These are phyloP conservation scores for Eragrostis curvula DNA, from an alignment of 176 grass and related monocot species.

Conservation along the genomic window DNA sequence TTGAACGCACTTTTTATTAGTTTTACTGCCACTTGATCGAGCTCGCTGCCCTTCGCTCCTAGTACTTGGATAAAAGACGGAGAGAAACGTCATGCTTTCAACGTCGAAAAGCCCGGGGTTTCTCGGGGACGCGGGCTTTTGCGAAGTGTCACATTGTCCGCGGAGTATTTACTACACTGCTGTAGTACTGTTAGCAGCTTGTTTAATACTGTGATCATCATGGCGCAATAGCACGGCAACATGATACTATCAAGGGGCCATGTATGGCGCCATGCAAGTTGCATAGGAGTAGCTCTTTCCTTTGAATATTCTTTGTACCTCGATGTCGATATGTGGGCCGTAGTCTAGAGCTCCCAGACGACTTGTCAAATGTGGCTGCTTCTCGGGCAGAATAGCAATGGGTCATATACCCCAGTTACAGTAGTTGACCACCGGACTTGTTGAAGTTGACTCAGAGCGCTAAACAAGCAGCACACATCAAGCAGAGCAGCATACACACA, in stretches of 20 bases:
- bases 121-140: not conserved
- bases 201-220: too few species aligned
- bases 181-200: not conserved
- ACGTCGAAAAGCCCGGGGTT: not conserved
- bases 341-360: not conserved
- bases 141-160: constrained; percentile 16
- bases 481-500: too few species aligned
- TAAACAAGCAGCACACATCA: too few species aligned
- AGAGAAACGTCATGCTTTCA: not conserved
- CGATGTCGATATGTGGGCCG: not conserved
- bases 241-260: too few species aligned
- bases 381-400: too few species aligned
- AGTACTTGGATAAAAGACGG: too few species aligned
- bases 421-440: not conserved
- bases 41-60: not conserved
- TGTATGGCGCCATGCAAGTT: too few species aligned
- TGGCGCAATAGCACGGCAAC: too few species aligned
- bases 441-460: not conserved
- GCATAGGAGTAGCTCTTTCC: too few species aligned
- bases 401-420: not conserved
- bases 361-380: constrained; percentile 22
- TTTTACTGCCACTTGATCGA: not conserved
- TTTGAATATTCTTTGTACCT: not conserved
- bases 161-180: not conserved
- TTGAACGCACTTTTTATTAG: not conserved